phyloP scores from a whole-genome alignment of 1,284 basidiomycete genomes.

The Phellinidium pouzarii region DNA sequence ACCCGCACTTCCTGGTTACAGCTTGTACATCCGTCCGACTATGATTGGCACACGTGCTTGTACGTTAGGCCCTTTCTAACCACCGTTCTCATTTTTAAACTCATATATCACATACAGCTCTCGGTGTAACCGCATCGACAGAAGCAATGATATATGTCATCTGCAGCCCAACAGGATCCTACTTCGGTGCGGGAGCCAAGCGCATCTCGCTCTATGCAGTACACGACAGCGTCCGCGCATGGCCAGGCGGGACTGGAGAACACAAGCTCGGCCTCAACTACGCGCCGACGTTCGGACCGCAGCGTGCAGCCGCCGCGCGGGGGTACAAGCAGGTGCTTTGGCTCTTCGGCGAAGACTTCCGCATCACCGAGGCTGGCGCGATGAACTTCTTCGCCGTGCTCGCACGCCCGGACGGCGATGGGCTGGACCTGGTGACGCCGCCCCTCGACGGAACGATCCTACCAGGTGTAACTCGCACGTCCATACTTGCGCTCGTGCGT shows the following conservation, averaged over 20 bases:
- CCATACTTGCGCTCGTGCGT: slow-evolving; percentile 54
- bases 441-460: slow-evolving; percentile 71
- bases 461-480: slow-evolving; percentile 71
- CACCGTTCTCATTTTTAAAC: background rate
- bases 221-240: slow-evolving; percentile 63
- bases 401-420: slow-evolving; percentile 46
- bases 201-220: slow-evolving; percentile 70
- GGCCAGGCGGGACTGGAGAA: slow-evolving; percentile 75
- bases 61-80: slow-evolving; percentile 24
- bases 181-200: slow-evolving; percentile 58
- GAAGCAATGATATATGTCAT: slow-evolving; percentile 71
- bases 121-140: slow-evolving; percentile 65
- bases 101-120: slow-evolving; percentile 30
- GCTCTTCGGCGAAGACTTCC: slow-evolving; percentile 31
- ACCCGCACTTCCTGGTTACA: slow-evolving; percentile 59
- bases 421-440: slow-evolving; percentile 64
- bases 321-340: slow-evolving; percentile 73
- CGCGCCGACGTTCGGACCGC: slow-evolving; percentile 59
- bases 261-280: slow-evolving; percentile 71
- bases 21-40: slow-evolving; percentile 76
- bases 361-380: slow-evolving; percentile 49
- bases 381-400: slow-evolving; percentile 69
- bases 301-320: slow-evolving; percentile 49
- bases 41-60: slow-evolving; percentile 76
- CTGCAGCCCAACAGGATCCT: slow-evolving; percentile 60